These are phyloP conservation scores for Aspergillus cejpii DNA, from an alignment of 2,329 filamentous ascomycete genomes.

Conservation along the genomic window DNA sequence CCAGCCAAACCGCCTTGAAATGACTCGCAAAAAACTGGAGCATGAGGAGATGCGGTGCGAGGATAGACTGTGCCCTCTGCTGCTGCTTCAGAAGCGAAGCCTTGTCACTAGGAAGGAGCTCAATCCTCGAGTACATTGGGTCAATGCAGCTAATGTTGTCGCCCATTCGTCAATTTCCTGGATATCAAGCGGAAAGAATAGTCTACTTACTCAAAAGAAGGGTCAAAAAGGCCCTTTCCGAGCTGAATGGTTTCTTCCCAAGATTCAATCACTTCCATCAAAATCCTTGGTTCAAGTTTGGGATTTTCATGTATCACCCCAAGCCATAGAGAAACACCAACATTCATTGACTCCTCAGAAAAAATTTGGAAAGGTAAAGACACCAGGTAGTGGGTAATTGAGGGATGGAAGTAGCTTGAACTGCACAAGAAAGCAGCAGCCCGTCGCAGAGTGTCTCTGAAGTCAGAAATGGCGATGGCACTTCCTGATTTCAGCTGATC, in stretches of 20 bases:
- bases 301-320: conserved; percentile 96
- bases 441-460: conserved; percentile 73
- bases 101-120: conserved; percentile 87
- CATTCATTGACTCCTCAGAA: conserved; percentile 88
- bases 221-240: conserved; percentile 73
- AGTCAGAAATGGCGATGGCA: conserved; percentile 62
- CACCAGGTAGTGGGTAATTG: conserved; percentile 80
- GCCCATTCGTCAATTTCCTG: conserved; percentile 8
- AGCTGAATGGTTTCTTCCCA: conserved; percentile 81
- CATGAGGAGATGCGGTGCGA: conserved; percentile 78
- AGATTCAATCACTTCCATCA: conserved; percentile 79
- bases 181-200: neutral
- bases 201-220: conserved; percentile 53
- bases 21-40: conserved; percentile 89
- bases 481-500: conserved; percentile 62
- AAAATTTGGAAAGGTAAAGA: conserved; percentile 89
- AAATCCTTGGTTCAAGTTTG: conserved; percentile 72
- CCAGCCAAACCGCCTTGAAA: conserved; percentile 85
- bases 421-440: conserved; percentile 83
- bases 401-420: conserved; percentile 64
- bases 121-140: conserved; percentile 83
- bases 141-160: conserved; percentile 57
- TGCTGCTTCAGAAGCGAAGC: conserved; percentile 66
- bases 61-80: conserved; percentile 69
- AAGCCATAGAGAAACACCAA: conserved; percentile 92